Evolutionary conservation across 495 filamentous ascomycete genomes (phyloP).

Genomic region (Talaromyces ruber): DNA sequence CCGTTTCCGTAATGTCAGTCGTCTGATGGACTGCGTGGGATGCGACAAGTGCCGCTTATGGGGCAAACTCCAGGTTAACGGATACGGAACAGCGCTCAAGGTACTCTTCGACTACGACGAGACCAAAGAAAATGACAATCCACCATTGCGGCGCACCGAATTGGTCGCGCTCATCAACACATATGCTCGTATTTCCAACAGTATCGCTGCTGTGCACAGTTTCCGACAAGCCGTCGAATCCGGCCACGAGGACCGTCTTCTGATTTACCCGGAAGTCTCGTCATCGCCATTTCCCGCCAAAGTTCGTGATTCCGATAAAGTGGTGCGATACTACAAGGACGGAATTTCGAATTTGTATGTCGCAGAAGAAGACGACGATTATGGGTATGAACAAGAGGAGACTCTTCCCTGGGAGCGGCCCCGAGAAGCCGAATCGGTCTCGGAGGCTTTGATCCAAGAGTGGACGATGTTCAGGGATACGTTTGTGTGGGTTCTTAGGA

Average conservation of each 20-base stretch:
- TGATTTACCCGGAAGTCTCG: constrained; percentile 8
- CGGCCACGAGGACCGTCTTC: constrained; percentile 26
- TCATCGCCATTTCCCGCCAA: neutral
- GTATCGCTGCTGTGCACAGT: constrained; percentile 60
- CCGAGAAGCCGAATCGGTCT: constrained; percentile 29
- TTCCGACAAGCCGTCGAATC: constrained; percentile 57
- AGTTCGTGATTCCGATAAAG: constrained; percentile 9
- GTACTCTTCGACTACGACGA: constrained; percentile 93
- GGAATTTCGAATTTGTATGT: constrained; percentile 33
- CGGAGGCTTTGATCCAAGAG: constrained; percentile 58
- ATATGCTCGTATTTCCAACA: constrained; percentile 73
- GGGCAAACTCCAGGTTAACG: constrained; percentile 95
- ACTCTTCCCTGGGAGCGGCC: constrained; percentile 28
- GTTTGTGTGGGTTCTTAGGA: constrained; percentile 53
- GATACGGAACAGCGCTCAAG: constrained; percentile 92
- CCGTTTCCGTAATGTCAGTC: constrained; percentile 90
- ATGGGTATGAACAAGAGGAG: constrained; percentile 19
- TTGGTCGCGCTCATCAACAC: constrained; percentile 93
- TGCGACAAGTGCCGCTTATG: constrained; percentile 98
- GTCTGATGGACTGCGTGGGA: constrained; percentile 97
- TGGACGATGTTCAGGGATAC: constrained; percentile 50
- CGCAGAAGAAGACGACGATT: constrained; percentile 32
- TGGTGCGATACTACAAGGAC: constrained; percentile 22
- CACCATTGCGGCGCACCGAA: constrained; percentile 76
- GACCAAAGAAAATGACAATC: constrained; percentile 63